A percentile compares a stretch with the other conserved stretches of the same genome.
Evolutionary conservation across 1,284 basidiomycete genomes (phyloP).

Genomic region (Caloboletus inedulis): DNA sequence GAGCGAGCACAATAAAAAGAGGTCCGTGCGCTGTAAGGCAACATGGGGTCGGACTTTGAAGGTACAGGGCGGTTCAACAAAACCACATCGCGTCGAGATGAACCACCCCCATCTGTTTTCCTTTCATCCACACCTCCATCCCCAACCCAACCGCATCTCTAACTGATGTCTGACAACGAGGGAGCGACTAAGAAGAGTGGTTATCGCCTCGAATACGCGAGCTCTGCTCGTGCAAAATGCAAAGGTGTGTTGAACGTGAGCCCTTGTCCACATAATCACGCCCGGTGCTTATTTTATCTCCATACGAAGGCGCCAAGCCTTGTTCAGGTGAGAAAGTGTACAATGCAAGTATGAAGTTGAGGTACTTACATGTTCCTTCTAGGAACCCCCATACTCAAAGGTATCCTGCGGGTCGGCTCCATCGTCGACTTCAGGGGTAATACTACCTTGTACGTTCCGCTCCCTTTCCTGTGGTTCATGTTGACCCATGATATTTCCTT

Average conservation of each 20-base stretch:
- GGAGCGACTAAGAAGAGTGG: constrained; percentile 47
- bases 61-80: constrained; percentile 38
- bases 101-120: constrained; percentile 34
- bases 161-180: constrained; percentile 58
- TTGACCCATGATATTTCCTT: background rate
- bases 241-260: constrained; percentile 56
- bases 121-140: constrained; percentile 23
- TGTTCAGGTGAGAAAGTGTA: constrained; percentile 51
- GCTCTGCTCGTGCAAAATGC: constrained; percentile 69
- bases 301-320: constrained; percentile 67
- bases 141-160: constrained; percentile 18
- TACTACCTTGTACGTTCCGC: constrained; percentile 59
- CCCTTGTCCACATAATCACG: constrained; percentile 20
- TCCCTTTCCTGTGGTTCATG: constrained; percentile 8
- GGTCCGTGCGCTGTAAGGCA: constrained; percentile 36
- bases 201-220: constrained; percentile 77
- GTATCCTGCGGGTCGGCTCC: constrained; percentile 69
- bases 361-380: constrained; percentile 12
- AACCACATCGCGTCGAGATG: constrained; percentile 40
- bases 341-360: constrained; percentile 14
- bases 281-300: constrained; percentile 11
- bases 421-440: constrained; percentile 74
- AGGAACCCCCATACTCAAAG: constrained; percentile 76
- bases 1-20: constrained; percentile 28
- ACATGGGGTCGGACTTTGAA: constrained; percentile 36